Base-by-base conservation (phyloP, 1,284 basidiomycete genomes). In the Irpex sp. region DNA sequence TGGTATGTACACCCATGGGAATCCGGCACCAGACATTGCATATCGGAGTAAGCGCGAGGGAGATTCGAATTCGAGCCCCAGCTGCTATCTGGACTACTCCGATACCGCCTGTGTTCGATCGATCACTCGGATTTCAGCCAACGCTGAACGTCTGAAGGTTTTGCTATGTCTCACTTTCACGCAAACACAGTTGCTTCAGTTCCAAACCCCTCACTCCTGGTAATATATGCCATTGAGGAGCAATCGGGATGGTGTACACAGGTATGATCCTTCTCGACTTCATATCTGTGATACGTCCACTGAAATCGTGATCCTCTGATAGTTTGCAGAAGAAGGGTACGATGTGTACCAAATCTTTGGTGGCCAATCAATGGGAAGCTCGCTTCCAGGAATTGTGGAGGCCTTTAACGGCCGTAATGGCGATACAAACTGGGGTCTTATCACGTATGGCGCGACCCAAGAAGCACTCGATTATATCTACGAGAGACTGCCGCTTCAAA, bases 271-370 rank as follows among this genome's bases (percentile, higher is more conserved):
- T 34, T 17, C 26, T 62, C 17, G 40, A 38, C 55, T 57, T 21
- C 17, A 44, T 44, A 49, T 56, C 40, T 38, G 57, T 44, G 15
- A 21, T 8, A 58, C 49, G n/a, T 44, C 13, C 3, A 57, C 60
- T 66, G 49, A 68, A 19, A 48, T 48, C 17, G 37, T 40, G n/a
- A n/a, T 31, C 48, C n/a, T 15, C 38, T 21, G 34, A 31, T 59
- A 81, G 79, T 75, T 79, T 64, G 70, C 79, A 26, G 76, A 81
- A 64, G 81, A 81, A 68, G 81, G 80, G n/a, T 80, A 82, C 65
- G 65, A 74, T 37, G 74, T 78, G 19, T 62, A 77, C 26, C 77
- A 79, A 21, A 63, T 80, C 26, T 56, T 65, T 76, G 76, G 56
- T 73, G 76, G 26, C 58, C 61, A 31, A 57, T 68, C 34, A 47